Evolutionary conservation across 768 basidiomycete genomes (phyloP).

Genomic region (Auricularia cornea): DNA sequence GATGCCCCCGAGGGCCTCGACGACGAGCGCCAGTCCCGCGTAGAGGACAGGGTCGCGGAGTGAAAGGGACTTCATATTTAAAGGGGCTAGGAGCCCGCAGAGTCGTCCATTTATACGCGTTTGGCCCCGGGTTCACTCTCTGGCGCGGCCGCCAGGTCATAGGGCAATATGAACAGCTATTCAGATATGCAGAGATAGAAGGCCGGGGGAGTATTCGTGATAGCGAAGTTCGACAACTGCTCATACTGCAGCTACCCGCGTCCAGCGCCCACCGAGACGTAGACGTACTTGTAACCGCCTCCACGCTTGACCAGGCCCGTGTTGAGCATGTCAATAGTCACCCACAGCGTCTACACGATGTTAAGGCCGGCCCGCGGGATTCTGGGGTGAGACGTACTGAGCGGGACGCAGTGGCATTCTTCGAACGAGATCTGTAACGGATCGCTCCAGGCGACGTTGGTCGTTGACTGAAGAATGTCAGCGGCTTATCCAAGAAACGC

Average conservation of each 20-base stretch:
- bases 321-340: constrained; percentile 63
- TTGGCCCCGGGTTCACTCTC: no score
- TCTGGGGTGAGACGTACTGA: constrained; percentile 44
- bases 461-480: constrained; percentile 69
- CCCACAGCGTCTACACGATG: constrained; percentile 49
- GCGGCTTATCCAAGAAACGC: background rate
- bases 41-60: no score
- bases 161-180: no score
- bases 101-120: no score
- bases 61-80: no score
- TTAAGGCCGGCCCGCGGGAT: background rate
- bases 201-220: constrained; percentile 94
- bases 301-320: constrained; percentile 70
- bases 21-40: no score
- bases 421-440: constrained; percentile 85
- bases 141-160: no score
- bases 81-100: no score
- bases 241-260: constrained; percentile 98
- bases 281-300: constrained; percentile 98
- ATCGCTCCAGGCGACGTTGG: constrained; percentile 57
- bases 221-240: constrained; percentile 85
- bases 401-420: constrained; percentile 81
- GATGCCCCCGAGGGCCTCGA: no score
- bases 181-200: no score
- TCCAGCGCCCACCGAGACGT: constrained; percentile 75